Conservation (phyloP, 148 eudicot species). For the Vaccinium darrowii region DNA sequence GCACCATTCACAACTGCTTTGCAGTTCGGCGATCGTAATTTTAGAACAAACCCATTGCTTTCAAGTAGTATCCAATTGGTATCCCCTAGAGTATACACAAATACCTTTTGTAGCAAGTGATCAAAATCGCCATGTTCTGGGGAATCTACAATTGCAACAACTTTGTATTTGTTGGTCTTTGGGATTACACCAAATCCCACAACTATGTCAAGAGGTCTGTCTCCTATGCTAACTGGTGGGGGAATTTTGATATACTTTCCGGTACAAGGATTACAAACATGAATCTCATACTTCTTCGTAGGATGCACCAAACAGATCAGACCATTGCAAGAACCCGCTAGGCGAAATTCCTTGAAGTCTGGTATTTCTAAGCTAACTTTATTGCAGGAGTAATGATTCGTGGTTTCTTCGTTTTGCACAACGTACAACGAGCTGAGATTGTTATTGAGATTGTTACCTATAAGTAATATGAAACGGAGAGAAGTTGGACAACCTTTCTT, state of each 20-base stretch:
- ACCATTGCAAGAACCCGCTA: slow-evolving; percentile 7
- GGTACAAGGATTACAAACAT: not conserved
- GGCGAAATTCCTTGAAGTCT: not conserved
- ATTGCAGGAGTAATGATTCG: not conserved
- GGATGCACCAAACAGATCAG: slow-evolving; percentile 4
- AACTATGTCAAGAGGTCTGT: not conserved
- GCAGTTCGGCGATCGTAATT: not conserved
- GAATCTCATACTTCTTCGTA: not conserved
- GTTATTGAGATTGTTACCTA: not conserved
- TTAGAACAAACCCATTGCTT: not conserved
- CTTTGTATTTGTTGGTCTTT: not conserved
- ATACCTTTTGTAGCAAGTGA: not conserved
- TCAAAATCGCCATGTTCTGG: not conserved
- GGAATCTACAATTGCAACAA: not conserved
- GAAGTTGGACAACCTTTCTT: not conserved
- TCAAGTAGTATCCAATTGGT: not conserved
- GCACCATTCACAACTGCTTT: slow-evolving; percentile 6
- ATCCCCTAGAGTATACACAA: not conserved
- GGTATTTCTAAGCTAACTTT: not conserved
- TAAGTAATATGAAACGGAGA: not conserved
- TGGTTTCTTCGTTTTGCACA: not conserved
- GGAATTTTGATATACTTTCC: not conserved
- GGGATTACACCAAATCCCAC: slow-evolving; percentile 2
- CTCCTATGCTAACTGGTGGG: not conserved
- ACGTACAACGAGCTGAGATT: not conserved